A percentile compares a stretch with the other conserved stretches of the same genome.
Conservation (phyloP, 176 grass and related monocot species). For the Poa pratensis region DNA sequence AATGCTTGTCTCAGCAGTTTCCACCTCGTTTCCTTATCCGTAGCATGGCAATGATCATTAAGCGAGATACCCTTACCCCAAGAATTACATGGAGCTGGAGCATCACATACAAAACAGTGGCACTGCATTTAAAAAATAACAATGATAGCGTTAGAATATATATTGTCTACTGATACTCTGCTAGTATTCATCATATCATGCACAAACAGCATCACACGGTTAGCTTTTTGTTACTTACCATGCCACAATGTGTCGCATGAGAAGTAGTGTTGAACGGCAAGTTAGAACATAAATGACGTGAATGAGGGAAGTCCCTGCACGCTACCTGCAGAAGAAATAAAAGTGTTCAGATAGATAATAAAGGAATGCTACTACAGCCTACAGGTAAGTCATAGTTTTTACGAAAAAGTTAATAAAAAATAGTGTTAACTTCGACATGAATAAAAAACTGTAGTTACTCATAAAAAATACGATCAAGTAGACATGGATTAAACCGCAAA, state of each 20-base stretch:
- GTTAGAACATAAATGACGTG: constrained; percentile 87
- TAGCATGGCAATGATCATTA: constrained; percentile 87
- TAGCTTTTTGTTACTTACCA: constrained; percentile 56
- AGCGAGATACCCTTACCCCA: constrained; percentile 60
- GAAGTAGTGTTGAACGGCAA: constrained; percentile 78
- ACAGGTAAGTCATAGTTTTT: constrained; percentile 12
- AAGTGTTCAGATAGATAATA: constrained; percentile 19
- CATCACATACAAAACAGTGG: constrained; percentile 96
- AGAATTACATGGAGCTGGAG: constrained; percentile 77
- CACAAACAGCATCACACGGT: constrained; percentile 17
- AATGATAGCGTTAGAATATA: neutral
- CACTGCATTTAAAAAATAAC: constrained; percentile 77
- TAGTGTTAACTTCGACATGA: neutral
- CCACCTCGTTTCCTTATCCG: constrained; percentile 73
- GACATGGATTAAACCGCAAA: constrained; percentile 6
- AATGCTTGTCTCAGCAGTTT: constrained; percentile 60
- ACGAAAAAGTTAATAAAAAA: neutral
- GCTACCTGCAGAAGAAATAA: constrained; percentile 65
- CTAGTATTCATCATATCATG: constrained; percentile 16
- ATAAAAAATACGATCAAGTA: constrained; percentile 10
- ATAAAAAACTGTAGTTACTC: neutral
- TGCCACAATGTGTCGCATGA: constrained; percentile 73
- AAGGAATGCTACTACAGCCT: constrained; percentile 25
- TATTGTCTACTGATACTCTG: neutral
- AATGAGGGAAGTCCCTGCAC: constrained; percentile 94